phyloP scores from a whole-genome alignment of 495 filamentous ascomycete genomes.

The Wilcoxina mikolae region DNA sequence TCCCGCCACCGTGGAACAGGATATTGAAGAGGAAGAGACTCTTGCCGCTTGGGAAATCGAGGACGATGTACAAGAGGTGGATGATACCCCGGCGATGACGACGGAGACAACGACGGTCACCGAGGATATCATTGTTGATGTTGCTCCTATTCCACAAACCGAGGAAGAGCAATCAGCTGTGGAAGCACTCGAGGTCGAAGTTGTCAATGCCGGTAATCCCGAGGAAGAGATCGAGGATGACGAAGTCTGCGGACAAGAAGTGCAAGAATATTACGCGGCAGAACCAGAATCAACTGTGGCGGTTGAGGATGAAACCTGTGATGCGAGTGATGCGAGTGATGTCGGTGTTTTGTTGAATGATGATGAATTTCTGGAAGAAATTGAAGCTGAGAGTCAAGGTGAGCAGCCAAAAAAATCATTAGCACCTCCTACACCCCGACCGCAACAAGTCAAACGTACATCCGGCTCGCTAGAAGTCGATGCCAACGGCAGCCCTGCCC shows the following conservation, averaged over 20 bases:
- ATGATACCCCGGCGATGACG: not conserved
- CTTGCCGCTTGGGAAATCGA: not conserved
- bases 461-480: slow-evolving; percentile 18
- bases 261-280: not conserved
- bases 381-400: slow-evolving; percentile 4
- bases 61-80: not conserved
- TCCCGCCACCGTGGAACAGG: not conserved
- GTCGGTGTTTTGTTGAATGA: too few species aligned
- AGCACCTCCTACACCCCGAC: not conserved
- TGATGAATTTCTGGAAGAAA: not conserved
- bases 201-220: not conserved
- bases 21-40: not conserved
- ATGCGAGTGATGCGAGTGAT: not conserved
- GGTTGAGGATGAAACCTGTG: not conserved
- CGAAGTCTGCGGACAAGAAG: not conserved
- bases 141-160: not conserved
- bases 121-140: not conserved
- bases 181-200: not conserved
- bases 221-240: not conserved
- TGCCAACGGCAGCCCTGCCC: slow-evolving; percentile 21
- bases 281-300: not conserved
- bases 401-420: not conserved
- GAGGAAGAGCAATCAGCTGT: not conserved
- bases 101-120: not conserved
- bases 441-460: not conserved